Conservation (phyloP, 2,329 filamentous ascomycete species). For the Xylariaceae sp. region DNA sequence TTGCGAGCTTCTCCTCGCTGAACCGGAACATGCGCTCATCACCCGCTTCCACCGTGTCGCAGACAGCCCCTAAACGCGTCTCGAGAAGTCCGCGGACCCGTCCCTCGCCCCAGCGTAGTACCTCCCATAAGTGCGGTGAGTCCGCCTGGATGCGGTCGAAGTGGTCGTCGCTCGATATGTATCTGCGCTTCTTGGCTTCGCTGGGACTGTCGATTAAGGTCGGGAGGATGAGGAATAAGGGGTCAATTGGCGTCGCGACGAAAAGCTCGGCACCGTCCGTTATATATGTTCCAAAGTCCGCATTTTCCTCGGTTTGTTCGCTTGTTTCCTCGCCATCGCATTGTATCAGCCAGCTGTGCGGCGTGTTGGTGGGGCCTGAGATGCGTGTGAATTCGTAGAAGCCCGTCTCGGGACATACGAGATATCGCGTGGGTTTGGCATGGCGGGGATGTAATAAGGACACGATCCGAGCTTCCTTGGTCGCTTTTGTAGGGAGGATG, state of each 20-base stretch:
- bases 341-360: slow-evolving; percentile 59
- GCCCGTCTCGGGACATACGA: slow-evolving; percentile 56
- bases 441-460: slow-evolving; percentile 56
- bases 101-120: slow-evolving; percentile 45
- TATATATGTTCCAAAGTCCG: slow-evolving; percentile 37
- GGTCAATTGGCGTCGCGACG: slow-evolving; percentile 77
- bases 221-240: slow-evolving; percentile 77
- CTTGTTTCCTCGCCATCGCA: slow-evolving; percentile 7
- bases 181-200: slow-evolving; percentile 51
- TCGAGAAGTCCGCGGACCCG: slow-evolving; percentile 51
- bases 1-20: slow-evolving; percentile 64
- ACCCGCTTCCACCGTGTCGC: slow-evolving; percentile 76
- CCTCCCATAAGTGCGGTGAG: slow-evolving; percentile 53
- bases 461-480: slow-evolving; percentile 51
- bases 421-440: slow-evolving; percentile 51
- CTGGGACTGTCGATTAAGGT: slow-evolving; percentile 44
- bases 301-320: slow-evolving; percentile 20
- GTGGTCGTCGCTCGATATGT: slow-evolving; percentile 66
- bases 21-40: slow-evolving; percentile 82
- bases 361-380: slow-evolving; percentile 46
- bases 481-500: slow-evolving; percentile 53
- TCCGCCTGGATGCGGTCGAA: slow-evolving; percentile 55
- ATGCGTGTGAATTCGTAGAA: slow-evolving; percentile 62
- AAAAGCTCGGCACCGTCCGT: slow-evolving; percentile 69
- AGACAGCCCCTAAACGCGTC: slow-evolving; percentile 62